phyloP scores from a whole-genome alignment of 345 rosid genomes.

The Salix purpurea region DNA sequence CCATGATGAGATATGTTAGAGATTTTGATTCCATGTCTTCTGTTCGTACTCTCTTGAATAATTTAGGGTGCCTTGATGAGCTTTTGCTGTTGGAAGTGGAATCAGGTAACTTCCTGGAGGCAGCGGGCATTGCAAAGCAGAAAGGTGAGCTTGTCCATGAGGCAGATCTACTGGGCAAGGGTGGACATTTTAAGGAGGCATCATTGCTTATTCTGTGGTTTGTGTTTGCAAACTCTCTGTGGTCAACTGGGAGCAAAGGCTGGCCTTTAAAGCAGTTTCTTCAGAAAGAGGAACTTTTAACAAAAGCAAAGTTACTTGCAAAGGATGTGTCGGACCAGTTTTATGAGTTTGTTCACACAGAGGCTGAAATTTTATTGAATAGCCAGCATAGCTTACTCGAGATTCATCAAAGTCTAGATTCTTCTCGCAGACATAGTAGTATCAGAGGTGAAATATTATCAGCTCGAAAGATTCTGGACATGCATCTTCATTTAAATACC shows the following conservation, averaged over 20 bases:
- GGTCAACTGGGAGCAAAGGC: constrained; percentile 36
- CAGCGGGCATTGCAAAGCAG: constrained; percentile 23
- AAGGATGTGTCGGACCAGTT: constrained; percentile 18
- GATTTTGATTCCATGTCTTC: constrained; percentile 9
- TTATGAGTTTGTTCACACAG: constrained; percentile 23
- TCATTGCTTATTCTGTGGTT: constrained; percentile 26
- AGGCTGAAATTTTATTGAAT: constrained; percentile 26
- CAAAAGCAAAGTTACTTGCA: constrained; percentile 36
- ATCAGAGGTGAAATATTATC: constrained; percentile 35
- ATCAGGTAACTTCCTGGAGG: constrained; percentile 21
- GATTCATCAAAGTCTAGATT: constrained; percentile 28
- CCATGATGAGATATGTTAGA: constrained; percentile 30
- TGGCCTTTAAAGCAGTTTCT: constrained; percentile 47
- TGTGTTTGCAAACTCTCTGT: constrained; percentile 39
- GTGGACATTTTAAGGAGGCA: constrained; percentile 32
- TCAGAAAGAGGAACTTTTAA: constrained; percentile 28
- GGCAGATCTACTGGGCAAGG: constrained; percentile 37
- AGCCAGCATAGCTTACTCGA: constrained; percentile 10
- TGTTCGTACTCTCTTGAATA: constrained; percentile 8
- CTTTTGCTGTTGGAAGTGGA: constrained; percentile 26
- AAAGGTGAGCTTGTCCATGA: constrained; percentile 34
- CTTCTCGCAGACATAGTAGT: constrained; percentile 25
- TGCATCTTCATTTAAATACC: constrained; percentile 14
- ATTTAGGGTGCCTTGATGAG: constrained; percentile 18
- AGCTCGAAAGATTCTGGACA: constrained; percentile 38